Evolutionary conservation across 257 asterid genomes (phyloP).

Genomic region (Solanum medicagineum): DNA sequence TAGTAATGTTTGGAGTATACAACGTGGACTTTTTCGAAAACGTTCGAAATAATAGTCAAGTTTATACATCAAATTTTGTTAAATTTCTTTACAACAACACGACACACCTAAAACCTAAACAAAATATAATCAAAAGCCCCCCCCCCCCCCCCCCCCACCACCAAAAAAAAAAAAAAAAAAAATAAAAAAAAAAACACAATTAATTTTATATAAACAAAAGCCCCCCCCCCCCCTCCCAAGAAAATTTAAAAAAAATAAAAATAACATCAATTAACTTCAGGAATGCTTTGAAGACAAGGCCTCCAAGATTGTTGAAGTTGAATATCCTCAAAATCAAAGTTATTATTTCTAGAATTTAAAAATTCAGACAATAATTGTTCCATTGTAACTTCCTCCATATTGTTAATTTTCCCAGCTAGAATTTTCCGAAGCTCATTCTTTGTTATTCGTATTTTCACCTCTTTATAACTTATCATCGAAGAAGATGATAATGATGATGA

Average conservation of each 20-base stretch:
- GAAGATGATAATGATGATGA: not conserved
- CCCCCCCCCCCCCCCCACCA: too few species aligned
- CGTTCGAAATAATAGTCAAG: not conserved
- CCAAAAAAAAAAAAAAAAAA: too few species aligned
- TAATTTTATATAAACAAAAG: too few species aligned
- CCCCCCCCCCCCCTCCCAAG: too few species aligned
- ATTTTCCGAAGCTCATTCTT: not conserved
- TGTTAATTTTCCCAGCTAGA: not conserved
- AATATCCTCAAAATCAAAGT: not conserved
- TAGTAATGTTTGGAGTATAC: not conserved
- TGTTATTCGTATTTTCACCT: not conserved
- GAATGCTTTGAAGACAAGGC: constrained; percentile 8
- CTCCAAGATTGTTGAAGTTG: not conserved
- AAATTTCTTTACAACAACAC: not conserved
- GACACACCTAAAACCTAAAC: not conserved
- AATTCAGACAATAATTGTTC: not conserved
- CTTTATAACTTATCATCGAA: not conserved
- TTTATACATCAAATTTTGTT: not conserved
- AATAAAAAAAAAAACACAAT: too few species aligned
- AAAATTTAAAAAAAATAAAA: too few species aligned
- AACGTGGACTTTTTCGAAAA: not conserved
- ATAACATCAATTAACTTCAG: not conserved
- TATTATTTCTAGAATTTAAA: not conserved
- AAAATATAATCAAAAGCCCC: too few species aligned
- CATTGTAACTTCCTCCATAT: not conserved